phyloP scores from a whole-genome alignment of 805 yeast species.

The Yarrowia alimentaria region DNA sequence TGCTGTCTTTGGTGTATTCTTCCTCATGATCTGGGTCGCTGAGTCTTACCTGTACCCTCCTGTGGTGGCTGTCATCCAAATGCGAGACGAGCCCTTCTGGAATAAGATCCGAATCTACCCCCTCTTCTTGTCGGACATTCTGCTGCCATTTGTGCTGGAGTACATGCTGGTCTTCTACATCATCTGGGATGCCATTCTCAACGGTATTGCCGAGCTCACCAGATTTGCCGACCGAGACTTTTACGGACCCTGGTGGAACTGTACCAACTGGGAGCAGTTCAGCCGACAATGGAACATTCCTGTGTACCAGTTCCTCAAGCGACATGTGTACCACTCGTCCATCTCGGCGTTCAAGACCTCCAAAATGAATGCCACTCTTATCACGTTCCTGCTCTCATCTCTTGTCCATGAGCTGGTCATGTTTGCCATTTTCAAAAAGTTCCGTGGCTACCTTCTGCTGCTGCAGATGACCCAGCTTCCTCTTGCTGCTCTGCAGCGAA shows the following conservation, averaged over 20 bases:
- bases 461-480: slow-evolving; percentile 91
- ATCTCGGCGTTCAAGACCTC: slow-evolving; percentile 70
- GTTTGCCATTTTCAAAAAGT: slow-evolving; percentile 77
- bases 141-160: slow-evolving; percentile 74
- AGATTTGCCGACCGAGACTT: slow-evolving; percentile 86
- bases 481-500: slow-evolving; percentile 60
- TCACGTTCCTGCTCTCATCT: slow-evolving; percentile 63
- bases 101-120: slow-evolving; percentile 53
- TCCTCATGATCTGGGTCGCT: slow-evolving; percentile 76
- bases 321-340: slow-evolving; percentile 93
- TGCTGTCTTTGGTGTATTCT: slow-evolving; percentile 85
- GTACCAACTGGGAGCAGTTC: slow-evolving; percentile 88
- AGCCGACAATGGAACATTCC: slow-evolving; percentile 94
- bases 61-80: slow-evolving; percentile 56
- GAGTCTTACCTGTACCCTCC: slow-evolving; percentile 74
- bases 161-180: slow-evolving; percentile 79
- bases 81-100: slow-evolving; percentile 50
- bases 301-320: slow-evolving; percentile 79
- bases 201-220: slow-evolving; percentile 85
- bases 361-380: slow-evolving; percentile 65
- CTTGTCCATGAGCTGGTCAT: slow-evolving; percentile 87
- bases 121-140: slow-evolving; percentile 62
- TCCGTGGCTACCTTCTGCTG: slow-evolving; percentile 75
- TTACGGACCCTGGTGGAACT: slow-evolving; percentile 98
- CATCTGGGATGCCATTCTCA: slow-evolving; percentile 93